Evolutionary conservation across 805 yeast genomes (phyloP).

Genomic region (Jamesozyma lodderae): DNA sequence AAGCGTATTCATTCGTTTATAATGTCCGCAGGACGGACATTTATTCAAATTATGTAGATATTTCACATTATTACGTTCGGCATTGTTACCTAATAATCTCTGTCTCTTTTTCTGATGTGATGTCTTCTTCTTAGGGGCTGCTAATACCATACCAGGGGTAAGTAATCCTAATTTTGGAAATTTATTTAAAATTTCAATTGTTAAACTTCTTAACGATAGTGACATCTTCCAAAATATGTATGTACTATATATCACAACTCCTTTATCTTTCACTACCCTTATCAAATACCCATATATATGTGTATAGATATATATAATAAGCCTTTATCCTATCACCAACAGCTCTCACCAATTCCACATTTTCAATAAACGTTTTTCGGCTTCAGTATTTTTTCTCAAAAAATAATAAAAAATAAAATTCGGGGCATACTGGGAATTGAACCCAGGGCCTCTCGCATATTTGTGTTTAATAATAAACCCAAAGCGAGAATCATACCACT

Average conservation of each 20-base stretch:
- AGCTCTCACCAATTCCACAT: too few species aligned
- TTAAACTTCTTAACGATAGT: not conserved
- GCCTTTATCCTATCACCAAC: too few species aligned
- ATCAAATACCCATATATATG: too few species aligned
- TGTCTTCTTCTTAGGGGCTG: conserved; percentile 90
- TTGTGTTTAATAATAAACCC: conserved; percentile 18
- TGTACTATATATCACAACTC: too few species aligned
- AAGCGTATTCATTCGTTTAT: conserved; percentile 79
- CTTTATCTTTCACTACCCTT: too few species aligned
- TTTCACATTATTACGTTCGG: conserved; percentile 52
- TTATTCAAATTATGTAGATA: conserved; percentile 68
- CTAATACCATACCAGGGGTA: conserved; percentile 54
- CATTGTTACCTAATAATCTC: conserved; percentile 66
- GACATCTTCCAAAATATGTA: conserved; percentile 1
- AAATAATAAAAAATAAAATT: not conserved
- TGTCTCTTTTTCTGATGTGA: conserved; percentile 81
- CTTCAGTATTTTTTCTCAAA: not conserved
- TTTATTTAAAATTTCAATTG: not conserved
- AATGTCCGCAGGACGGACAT: conserved; percentile 94
- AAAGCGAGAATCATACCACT: conserved; percentile 35
- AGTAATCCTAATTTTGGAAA: not conserved
- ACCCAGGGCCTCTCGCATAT: conserved; percentile 55
- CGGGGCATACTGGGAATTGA: conserved; percentile 38
- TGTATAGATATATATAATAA: too few species aligned
- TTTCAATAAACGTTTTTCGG: too few species aligned